Evolutionary conservation across 495 filamentous ascomycete species (phyloP).

Genomic region (Clavariopsis aquatica): DNA sequence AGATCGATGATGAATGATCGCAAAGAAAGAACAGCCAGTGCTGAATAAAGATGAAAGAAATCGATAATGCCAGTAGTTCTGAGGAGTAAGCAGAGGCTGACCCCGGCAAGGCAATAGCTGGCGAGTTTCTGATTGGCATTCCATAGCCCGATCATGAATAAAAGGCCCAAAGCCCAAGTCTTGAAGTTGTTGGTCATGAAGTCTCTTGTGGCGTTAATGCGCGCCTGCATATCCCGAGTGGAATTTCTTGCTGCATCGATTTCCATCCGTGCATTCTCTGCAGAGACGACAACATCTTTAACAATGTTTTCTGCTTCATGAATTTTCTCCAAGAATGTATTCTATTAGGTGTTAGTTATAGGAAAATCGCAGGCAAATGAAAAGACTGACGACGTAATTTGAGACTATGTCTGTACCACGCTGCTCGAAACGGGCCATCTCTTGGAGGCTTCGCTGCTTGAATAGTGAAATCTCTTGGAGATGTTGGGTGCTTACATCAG

Average conservation of each 20-base stretch:
- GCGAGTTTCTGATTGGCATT: not conserved
- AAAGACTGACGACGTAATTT: not conserved
- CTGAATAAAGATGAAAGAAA: not conserved
- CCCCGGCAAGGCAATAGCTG: not conserved
- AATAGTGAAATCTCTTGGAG: no score
- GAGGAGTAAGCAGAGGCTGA: not conserved
- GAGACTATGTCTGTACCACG: no score
- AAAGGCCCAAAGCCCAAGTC: not conserved
- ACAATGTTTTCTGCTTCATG: no score
- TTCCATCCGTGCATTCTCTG: no score
- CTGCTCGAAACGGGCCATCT: no score
- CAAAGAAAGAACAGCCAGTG: not conserved
- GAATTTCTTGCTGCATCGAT: conserved; percentile 46
- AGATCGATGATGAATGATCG: not conserved
- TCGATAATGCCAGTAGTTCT: not conserved
- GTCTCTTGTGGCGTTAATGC: conserved; percentile 37
- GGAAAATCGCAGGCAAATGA: not conserved
- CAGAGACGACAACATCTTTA: no score
- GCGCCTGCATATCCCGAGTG: no score
- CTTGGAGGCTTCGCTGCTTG: no score
- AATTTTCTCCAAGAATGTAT: not conserved
- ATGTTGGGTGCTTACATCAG: conserved; percentile 3
- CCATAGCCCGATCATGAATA: not conserved
- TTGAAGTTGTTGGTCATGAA: not conserved
- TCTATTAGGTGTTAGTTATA: not conserved